Percentiles rank a stretch among this genome's conserved stretches.
Evolutionary conservation across 1,139 yeast genomes (phyloP).

Genomic region (Geotrichum klebahnii): DNA sequence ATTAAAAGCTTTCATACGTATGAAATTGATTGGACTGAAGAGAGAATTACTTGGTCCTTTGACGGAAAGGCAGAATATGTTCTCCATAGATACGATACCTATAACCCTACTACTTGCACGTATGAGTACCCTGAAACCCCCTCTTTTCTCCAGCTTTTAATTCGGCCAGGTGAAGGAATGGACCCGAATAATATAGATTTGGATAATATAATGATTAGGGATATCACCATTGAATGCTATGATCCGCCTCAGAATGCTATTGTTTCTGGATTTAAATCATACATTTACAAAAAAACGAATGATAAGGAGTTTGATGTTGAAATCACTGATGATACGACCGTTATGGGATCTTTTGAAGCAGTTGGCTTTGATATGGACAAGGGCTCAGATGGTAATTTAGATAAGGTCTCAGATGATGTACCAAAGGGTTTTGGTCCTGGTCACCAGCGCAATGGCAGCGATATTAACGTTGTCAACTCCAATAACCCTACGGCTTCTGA

Average conservation of each 20-base stretch:
- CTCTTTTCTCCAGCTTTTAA: conserved; percentile 72
- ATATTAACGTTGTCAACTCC: neutral
- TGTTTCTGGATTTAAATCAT: conserved; percentile 52
- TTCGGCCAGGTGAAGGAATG: conserved; percentile 98
- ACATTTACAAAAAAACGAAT: conserved; percentile 49
- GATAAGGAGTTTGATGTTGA: conserved; percentile 49
- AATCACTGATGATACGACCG: conserved; percentile 57
- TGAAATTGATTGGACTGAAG: conserved; percentile 83
- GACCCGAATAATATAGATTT: too few relatives aligned
- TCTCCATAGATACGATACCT: conserved; percentile 60
- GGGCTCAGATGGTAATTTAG: conserved; percentile 23
- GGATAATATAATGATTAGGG: too few relatives aligned
- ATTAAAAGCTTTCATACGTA: conserved; percentile 69
- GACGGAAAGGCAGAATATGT: conserved; percentile 74
- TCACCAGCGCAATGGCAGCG: neutral
- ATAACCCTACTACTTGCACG: conserved; percentile 54
- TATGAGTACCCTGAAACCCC: conserved; percentile 87
- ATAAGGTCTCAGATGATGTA: conserved; percentile 10
- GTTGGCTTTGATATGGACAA: conserved; percentile 61
- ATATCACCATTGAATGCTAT: conserved; percentile 60
- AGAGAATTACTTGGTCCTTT: conserved; percentile 63
- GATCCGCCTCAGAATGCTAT: conserved; percentile 58
- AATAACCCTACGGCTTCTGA: too few relatives aligned
- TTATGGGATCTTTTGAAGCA: conserved; percentile 56
- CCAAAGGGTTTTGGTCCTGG: too few relatives aligned